Evolutionary conservation across 768 basidiomycete genomes (phyloP).

Genomic region (Neoboletus brunneissimus): DNA sequence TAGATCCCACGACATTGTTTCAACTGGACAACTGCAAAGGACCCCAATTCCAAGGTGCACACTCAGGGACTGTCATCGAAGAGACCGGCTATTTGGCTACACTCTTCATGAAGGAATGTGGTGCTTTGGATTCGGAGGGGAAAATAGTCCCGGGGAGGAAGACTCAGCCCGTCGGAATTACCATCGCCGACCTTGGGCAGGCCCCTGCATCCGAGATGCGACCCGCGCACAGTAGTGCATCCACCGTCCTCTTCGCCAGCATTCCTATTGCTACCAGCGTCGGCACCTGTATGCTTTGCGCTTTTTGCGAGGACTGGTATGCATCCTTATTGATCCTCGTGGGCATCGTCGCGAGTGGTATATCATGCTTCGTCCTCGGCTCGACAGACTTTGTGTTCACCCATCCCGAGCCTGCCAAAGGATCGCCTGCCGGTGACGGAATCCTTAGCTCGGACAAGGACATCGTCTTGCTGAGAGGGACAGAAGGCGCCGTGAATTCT

Average conservation of each 20-base stretch:
- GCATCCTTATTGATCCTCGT: slow-evolving; percentile 29
- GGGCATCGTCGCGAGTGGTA: slow-evolving; percentile 31
- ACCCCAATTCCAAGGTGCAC: slow-evolving; percentile 75
- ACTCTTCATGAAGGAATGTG: slow-evolving; percentile 41
- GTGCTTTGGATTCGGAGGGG: slow-evolving; percentile 5
- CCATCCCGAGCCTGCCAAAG: too few species aligned
- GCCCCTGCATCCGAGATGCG: slow-evolving; percentile 9
- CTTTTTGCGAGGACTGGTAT: slow-evolving; percentile 24
- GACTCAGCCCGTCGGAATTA: slow-evolving; percentile 6
- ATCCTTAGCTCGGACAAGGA: neutral
- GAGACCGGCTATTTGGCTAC: slow-evolving; percentile 51
- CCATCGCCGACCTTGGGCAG: slow-evolving; percentile 8
- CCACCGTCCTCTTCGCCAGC: slow-evolving; percentile 5
- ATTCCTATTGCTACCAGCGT: slow-evolving; percentile 26
- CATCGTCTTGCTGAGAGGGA: neutral
- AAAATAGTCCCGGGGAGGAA: slow-evolving; percentile 8
- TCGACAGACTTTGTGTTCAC: too few species aligned
- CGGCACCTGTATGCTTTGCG: slow-evolving; percentile 19
- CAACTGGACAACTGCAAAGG: slow-evolving; percentile 17
- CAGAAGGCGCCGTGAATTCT: neutral
- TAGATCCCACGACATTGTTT: slow-evolving; percentile 21
- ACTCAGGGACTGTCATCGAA: slow-evolving; percentile 50
- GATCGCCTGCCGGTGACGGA: too few species aligned
- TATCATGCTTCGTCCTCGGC: slow-evolving; percentile 7
- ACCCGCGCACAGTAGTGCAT: neutral